A percentile compares a stretch with the other conserved stretches of the same genome.
Evolutionary conservation across 345 rosid species (phyloP).

Genomic region (Alliaria petiolata): DNA sequence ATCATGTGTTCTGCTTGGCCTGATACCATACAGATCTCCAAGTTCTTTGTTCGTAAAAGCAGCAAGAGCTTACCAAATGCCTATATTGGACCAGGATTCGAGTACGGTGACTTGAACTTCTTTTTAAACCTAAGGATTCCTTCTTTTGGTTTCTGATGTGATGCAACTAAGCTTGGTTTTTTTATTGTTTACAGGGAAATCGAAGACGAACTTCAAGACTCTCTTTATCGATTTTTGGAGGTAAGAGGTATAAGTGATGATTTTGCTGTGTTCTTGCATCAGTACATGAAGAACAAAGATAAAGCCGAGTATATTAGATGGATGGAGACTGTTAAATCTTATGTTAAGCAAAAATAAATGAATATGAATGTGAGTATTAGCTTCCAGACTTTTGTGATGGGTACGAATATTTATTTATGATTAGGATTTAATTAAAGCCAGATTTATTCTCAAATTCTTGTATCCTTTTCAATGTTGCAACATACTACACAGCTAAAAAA

Average conservation of each 20-base stretch:
- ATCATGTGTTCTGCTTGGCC: slow-evolving; percentile 87
- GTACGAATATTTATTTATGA: neutral
- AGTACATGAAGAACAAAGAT: slow-evolving; percentile 69
- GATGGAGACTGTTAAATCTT: slow-evolving; percentile 70
- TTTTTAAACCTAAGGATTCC: neutral
- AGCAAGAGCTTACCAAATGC: slow-evolving; percentile 33
- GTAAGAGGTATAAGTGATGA: slow-evolving; percentile 66
- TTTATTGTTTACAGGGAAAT: slow-evolving; percentile 60
- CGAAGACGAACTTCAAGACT: slow-evolving; percentile 73
- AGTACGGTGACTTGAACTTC: slow-evolving; percentile 35
- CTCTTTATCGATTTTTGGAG: slow-evolving; percentile 63
- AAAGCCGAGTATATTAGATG: slow-evolving; percentile 68
- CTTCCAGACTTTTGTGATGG: neutral
- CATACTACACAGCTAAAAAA: neutral
- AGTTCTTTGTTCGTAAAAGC: slow-evolving; percentile 44
- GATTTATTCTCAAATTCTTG: neutral
- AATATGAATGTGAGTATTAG: neutral
- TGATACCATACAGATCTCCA: slow-evolving; percentile 54
- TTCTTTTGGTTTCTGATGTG: neutral
- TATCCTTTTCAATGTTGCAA: neutral
- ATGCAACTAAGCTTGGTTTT: neutral
- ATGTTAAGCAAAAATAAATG: slow-evolving; percentile 50
- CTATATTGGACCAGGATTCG: slow-evolving; percentile 71
- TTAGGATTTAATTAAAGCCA: neutral
- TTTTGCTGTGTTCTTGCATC: slow-evolving; percentile 77